Evolutionary conservation across 106 monocot genomes (phyloP).

Genomic region (Platanthera guangdongensis): DNA sequence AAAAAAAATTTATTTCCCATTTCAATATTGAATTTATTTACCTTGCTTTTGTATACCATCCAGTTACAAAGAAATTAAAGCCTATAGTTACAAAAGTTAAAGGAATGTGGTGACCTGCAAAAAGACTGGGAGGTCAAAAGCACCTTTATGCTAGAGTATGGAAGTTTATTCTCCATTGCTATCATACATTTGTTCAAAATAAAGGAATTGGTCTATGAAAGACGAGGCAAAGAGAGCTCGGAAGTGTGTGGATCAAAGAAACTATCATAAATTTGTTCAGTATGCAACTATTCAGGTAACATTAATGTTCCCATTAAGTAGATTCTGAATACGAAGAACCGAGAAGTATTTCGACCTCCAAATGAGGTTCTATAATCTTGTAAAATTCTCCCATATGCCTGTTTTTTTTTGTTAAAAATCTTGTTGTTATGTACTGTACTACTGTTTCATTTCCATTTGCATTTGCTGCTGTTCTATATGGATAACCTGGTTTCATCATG

Average conservation of each 20-base stretch:
- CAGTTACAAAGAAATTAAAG: constrained; percentile 19
- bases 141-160: constrained; percentile 6
- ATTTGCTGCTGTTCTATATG: neutral
- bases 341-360: neutral
- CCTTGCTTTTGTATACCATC: constrained; percentile 17
- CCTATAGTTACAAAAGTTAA: constrained; percentile 12
- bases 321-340: constrained; percentile 4
- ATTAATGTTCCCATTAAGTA: constrained; percentile 2
- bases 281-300: constrained; percentile 6
- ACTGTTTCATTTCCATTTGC: neutral
- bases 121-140: constrained; percentile 5
- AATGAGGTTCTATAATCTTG: neutral
- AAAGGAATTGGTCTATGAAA: constrained; percentile 12
- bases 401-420: neutral
- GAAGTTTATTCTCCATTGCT: constrained; percentile 7
- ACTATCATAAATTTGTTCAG: constrained; percentile 12
- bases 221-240: constrained; percentile 12
- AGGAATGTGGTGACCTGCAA: constrained; percentile 6
- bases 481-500: neutral
- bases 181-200: constrained; percentile 13
- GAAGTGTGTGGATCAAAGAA: constrained; percentile 12
- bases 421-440: neutral
- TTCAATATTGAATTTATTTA: constrained; percentile 10
- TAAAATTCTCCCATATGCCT: neutral
- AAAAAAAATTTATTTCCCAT: neutral